Base-by-base conservation (phyloP, 2,329 filamentous ascomycete genomes). In the Alternaria conjuncta region DNA sequence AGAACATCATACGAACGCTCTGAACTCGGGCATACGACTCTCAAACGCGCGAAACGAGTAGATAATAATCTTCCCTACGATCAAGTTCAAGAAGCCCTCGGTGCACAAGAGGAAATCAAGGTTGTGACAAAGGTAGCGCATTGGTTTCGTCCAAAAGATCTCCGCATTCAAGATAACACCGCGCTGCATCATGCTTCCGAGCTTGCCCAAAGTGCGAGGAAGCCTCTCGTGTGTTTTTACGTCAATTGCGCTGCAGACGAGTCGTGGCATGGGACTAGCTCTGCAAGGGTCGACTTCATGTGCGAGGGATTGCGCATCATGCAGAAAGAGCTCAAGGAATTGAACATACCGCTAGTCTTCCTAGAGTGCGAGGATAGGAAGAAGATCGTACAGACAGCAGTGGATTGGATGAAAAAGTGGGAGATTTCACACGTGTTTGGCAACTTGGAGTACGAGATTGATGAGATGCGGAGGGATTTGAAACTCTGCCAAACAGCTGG, bases 61-160 rank as follows among this genome's bases (percentile, higher is more conserved):
- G 84, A 85, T 56, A 73, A 77, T 7, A 71, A 84, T 25, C 73
- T 80, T 2, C 84, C 84, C 0, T 84, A 82, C 61, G 74, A 81
- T 13, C 71, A 82, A 36, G 75, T 86, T 15, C 67, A 75, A n/a
- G 71, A 78, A 45, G 72, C 78, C 2, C 71, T 85, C 5, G 74
- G 79, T 21, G 71, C 77, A 7, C 83, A 82, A 61, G 71, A 80
- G 18, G 77, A 77, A 36, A 73, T 78, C 11, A 75, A 78, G 20
- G 72, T 80, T 7, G 77, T 80, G 6, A 75, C 73, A n/a, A 82
- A 79, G 61, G 80, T 85, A 1, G 74, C 82, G 6, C 83, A 85
- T 63, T 86, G 84, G 84, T 86, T 85, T 66, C 81, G 83, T n/a
- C 82, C 80, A 60, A 85, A 85, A 64, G 84, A 86, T 57, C 70